Base-by-base conservation (phyloP, 495 filamentous ascomycete genomes). In the Neurospora tetrasperma region DNA sequence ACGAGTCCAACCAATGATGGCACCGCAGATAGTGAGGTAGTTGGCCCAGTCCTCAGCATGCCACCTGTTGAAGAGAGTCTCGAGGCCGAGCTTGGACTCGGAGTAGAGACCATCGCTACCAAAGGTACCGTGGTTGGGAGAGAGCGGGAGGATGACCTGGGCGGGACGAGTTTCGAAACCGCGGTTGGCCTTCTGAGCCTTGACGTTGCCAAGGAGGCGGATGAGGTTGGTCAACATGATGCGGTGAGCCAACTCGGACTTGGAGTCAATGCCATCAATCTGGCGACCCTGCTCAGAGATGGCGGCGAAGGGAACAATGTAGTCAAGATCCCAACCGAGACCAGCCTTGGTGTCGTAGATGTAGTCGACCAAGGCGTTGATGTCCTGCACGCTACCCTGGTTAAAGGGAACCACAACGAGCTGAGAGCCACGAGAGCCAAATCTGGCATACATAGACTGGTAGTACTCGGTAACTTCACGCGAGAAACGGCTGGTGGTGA, bases 191-290 rank as follows among this genome's bases (percentile, higher is more conserved):
- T 99, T 98, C 79, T 97, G 92, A 3, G 90, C 82, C 86, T 98
- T 99, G 81, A 99, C 90, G 75, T 84, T 89, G 71, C 96, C 96
- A 71, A 99, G 87, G 62, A 99, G 89, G 70, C 96, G 91, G 70
- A 98, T 87, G 3, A 98, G 85, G 79, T 99, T 99, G 73, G 96
- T 99, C 83, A 99, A 86, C 96, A 99, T 99, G 84, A 99, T 97
- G 71, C 96, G 93, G 81, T 98, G 96, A 74, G 96, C 96, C 74
- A 98, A 89, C 85, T 99, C 96, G 2, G 96, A 98, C 84, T 97
- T 97, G 72, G 94, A 97, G 84, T 99, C 96, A 74, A 99, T 93
- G 75, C 90, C 91, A 78, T 98, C 96, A 74, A 99, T 98, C 83
- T 99, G 95, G 74, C 96, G 96, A 59, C 96, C 96, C 78, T 97